These are phyloP conservation scores for Nannochloropsis salina DNA, from an alignment of 108 stramenopile species.

Conservation along the genomic window DNA sequence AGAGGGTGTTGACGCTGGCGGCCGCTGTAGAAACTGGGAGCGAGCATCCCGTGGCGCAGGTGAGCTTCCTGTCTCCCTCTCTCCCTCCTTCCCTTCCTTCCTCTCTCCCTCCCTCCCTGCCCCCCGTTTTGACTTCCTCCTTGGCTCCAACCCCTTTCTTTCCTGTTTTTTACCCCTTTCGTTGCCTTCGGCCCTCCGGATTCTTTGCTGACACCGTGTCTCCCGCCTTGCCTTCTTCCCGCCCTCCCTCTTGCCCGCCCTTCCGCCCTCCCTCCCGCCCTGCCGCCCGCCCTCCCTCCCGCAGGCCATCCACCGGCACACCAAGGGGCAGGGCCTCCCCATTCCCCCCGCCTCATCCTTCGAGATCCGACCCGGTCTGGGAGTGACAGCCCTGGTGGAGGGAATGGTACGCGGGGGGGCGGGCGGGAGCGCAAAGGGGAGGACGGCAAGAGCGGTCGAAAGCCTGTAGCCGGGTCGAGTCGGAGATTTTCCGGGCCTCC, in stretches of 20 bases:
- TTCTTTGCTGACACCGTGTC: too few species aligned
- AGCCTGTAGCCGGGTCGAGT: not conserved
- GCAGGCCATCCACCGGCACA: not conserved
- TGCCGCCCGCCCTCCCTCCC: not conserved
- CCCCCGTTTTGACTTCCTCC: not conserved
- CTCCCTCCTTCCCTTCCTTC: not conserved
- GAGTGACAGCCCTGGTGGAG: not conserved
- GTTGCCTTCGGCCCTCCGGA: not conserved
- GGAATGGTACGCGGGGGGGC: not conserved
- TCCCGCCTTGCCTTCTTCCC: not conserved
- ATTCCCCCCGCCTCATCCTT: too few species aligned
- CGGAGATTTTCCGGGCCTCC: not conserved
- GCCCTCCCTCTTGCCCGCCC: not conserved
- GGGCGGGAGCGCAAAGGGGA: not conserved
- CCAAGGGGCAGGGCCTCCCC: not conserved
- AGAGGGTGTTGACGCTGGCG: not conserved
- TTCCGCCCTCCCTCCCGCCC: not conserved
- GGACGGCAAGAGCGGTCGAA: not conserved
- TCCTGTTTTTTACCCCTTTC: not conserved
- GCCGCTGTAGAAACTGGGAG: not conserved
- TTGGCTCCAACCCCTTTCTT: not conserved
- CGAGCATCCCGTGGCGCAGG: not conserved
- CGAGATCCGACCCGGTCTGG: too few species aligned
- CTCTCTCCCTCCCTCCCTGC: not conserved
- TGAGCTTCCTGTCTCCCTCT: not conserved